Evolutionary conservation across 2,329 filamentous ascomycete genomes (phyloP).

Genomic region (Bipolaris oryzae): DNA sequence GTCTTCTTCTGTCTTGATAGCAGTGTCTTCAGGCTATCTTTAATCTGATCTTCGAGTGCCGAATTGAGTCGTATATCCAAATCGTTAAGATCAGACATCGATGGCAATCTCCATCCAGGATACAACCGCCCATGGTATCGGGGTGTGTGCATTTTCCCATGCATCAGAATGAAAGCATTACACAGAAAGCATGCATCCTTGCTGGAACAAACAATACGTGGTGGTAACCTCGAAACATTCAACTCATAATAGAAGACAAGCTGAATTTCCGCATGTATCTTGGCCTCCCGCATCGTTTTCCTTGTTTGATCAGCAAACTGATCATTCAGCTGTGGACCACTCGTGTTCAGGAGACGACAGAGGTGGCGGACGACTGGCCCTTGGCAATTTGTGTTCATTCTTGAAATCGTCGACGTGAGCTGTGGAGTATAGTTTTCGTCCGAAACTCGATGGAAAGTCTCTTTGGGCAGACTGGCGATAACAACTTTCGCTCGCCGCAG

Average conservation of each 20-base stretch:
- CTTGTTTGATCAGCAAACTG: slow-evolving; percentile 13
- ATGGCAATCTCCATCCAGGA: slow-evolving; percentile 54
- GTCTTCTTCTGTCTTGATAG: slow-evolving; percentile 10
- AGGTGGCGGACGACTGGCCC: slow-evolving; percentile 6
- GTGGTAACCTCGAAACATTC: slow-evolving; percentile 27
- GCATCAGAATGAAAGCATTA: slow-evolving; percentile 54
- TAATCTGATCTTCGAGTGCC: slow-evolving; percentile 5
- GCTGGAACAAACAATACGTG: slow-evolving; percentile 56
- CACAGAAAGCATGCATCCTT: slow-evolving; percentile 61
- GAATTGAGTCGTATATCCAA: slow-evolving; percentile 15
- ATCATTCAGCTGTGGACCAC: slow-evolving; percentile 5
- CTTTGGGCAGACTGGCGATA: slow-evolving; percentile 11
- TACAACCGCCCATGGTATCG: slow-evolving; percentile 55
- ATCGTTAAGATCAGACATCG: slow-evolving; percentile 4
- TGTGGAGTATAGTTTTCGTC: slow-evolving; percentile 1
- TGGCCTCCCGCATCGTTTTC: slow-evolving; percentile 18
- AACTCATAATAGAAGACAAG: slow-evolving; percentile 52
- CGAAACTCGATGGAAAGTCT: slow-evolving; percentile 7
- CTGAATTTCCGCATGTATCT: slow-evolving; percentile 59
- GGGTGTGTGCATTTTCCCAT: slow-evolving; percentile 52
- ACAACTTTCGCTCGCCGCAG: slow-evolving; percentile 13
- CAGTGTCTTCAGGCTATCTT: slow-evolving; percentile 1
- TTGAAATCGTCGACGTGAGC: slow-evolving; percentile 10
- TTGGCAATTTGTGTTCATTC: slow-evolving; percentile 2
- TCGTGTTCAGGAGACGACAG: slow-evolving; percentile 11